A percentile compares a stretch with the other conserved stretches of the same genome.
Conservation (phyloP, 1,284 basidiomycete species). For the Stereum hirsutum region DNA sequence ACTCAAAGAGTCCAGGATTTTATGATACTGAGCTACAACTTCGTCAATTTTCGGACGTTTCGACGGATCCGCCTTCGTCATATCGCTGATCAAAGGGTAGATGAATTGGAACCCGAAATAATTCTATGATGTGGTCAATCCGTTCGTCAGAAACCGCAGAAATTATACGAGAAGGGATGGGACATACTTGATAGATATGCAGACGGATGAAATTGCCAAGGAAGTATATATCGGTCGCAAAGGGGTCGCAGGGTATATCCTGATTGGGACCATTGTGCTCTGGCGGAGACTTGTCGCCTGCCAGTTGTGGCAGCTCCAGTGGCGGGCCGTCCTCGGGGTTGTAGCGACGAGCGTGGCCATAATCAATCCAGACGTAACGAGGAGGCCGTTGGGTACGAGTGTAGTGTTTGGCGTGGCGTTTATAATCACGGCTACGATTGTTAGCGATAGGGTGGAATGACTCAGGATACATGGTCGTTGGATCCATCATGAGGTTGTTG, state of each 20-base stretch:
- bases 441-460: slow-evolving; percentile 17
- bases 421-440: slow-evolving; percentile 7
- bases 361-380: slow-evolving; percentile 23
- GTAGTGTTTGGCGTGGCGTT: slow-evolving; percentile 13
- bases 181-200: slow-evolving; percentile 5
- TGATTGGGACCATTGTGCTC: background rate
- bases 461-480: slow-evolving; percentile 17
- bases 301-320: background rate
- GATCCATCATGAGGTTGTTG: slow-evolving; percentile 28
- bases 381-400: slow-evolving; percentile 17
- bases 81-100: too few relatives aligned
- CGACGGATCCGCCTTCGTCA: too few relatives aligned
- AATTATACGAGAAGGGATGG: too few relatives aligned
- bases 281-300: slow-evolving; percentile 8
- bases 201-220: slow-evolving; percentile 13
- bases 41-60: too few relatives aligned
- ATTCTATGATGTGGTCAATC: too few relatives aligned
- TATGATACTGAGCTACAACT: too few relatives aligned
- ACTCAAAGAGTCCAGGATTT: too few relatives aligned
- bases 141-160: too few relatives aligned
- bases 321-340: slow-evolving; percentile 3
- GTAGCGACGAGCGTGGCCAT: slow-evolving; percentile 20
- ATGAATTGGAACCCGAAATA: too few relatives aligned
- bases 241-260: slow-evolving; percentile 10
- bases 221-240: slow-evolving; percentile 16